A percentile compares a stretch with the other conserved stretches of the same genome.
Conservation (phyloP, 1,139 yeast genomes). For the Taphrina wiesneri region DNA sequence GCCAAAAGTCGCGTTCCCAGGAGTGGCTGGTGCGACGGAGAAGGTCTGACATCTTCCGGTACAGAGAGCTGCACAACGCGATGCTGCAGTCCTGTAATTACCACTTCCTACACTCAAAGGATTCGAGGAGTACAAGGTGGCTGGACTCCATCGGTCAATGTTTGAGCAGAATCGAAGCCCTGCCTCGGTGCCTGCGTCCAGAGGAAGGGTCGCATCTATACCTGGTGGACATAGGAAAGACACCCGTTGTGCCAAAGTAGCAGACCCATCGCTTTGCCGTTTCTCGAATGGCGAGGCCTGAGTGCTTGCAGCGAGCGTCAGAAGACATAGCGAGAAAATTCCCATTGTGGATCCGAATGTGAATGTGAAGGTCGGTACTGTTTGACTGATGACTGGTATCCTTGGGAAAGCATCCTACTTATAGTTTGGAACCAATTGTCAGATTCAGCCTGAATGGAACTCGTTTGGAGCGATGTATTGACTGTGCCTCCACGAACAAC, state of each 20-base stretch:
- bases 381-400: background rate
- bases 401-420: background rate
- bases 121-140: constrained; percentile 17
- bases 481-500: constrained; percentile 1
- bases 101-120: constrained; percentile 26
- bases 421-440: background rate
- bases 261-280: constrained; percentile 20
- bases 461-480: background rate
- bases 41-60: constrained; percentile 24
- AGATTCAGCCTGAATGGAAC: background rate
- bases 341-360: background rate
- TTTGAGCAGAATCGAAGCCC: constrained; percentile 32
- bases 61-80: constrained; percentile 29
- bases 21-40: constrained; percentile 31
- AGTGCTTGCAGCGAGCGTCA: background rate
- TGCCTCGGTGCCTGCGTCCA: constrained; percentile 18
- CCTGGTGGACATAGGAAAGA: constrained; percentile 32
- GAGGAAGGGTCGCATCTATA: constrained; percentile 29
- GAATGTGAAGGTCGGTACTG: background rate
- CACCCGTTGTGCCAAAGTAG: constrained; percentile 23
- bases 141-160: constrained; percentile 31
- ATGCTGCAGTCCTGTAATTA: constrained; percentile 24
- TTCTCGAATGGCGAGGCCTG: constrained; percentile 13
- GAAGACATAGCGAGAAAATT: background rate
- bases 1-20: constrained; percentile 30